A percentile compares a stretch with the other conserved stretches of the same genome.
Conservation (phyloP, 306 rosid species). For the Mimosa pudica region DNA sequence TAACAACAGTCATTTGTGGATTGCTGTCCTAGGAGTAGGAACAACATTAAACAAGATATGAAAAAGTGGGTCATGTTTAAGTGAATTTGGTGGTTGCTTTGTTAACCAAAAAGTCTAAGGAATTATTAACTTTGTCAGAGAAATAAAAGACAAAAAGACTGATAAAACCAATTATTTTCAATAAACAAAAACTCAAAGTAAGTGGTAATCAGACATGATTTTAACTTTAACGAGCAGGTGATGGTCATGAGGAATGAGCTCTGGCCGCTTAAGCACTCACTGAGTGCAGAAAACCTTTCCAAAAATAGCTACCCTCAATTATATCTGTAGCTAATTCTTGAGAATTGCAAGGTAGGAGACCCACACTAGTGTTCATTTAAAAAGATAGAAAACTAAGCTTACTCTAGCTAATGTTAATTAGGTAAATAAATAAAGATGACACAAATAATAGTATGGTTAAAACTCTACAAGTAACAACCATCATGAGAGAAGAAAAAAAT, state of each 20-base stretch:
- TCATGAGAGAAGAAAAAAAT: not conserved
- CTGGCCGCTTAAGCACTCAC: too few relatives aligned
- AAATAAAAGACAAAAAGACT: constrained; percentile 1
- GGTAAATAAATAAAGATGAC: not conserved
- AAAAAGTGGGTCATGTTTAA: not conserved
- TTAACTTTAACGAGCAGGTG: too few relatives aligned
- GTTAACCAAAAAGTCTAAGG: not conserved
- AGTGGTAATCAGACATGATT: too few relatives aligned
- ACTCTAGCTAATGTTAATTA: too few relatives aligned
- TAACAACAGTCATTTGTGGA: constrained; percentile 12
- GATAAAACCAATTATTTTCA: not conserved
- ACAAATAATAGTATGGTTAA: not conserved
- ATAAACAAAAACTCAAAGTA: not conserved
- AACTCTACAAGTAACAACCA: not conserved
- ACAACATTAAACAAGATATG: not conserved
- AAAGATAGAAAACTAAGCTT: too few relatives aligned
- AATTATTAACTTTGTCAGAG: constrained; percentile 3
- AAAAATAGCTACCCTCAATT: too few relatives aligned
- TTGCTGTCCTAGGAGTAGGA: not conserved
- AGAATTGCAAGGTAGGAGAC: not conserved
- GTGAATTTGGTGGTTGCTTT: not conserved
- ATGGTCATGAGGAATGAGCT: too few relatives aligned
- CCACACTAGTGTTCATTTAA: not conserved
- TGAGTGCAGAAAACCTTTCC: too few relatives aligned
- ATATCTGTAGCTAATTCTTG: not conserved